phyloP scores from a whole-genome alignment of 495 filamentous ascomycete species.

The Penicillium egyptiacum region DNA sequence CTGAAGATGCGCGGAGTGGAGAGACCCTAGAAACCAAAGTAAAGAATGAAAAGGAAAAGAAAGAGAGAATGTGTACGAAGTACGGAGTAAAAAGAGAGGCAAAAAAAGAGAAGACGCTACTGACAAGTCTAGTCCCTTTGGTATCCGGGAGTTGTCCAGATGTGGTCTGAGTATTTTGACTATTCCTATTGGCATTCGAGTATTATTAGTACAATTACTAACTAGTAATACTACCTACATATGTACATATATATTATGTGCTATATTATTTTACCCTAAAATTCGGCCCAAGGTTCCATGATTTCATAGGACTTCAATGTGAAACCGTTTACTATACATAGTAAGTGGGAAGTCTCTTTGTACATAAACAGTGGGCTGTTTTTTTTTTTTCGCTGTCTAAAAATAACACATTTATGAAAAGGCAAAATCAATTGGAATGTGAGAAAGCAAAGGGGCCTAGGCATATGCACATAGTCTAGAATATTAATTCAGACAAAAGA shows the following conservation, averaged over 20 bases:
- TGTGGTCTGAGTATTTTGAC: neutral
- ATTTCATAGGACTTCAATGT: slow-evolving; percentile 14
- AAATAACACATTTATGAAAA: slow-evolving; percentile 21
- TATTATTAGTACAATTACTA: neutral
- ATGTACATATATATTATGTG: too few relatives aligned
- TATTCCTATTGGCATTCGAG: too few relatives aligned
- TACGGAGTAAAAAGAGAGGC: neutral
- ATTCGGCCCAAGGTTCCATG: neutral
- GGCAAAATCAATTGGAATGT: slow-evolving; percentile 11
- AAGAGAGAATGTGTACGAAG: neutral
- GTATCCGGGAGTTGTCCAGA: neutral
- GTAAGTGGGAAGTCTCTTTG: slow-evolving; percentile 8
- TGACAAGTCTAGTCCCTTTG: slow-evolving; percentile 4
- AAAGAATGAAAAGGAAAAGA: neutral
- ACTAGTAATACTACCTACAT: neutral
- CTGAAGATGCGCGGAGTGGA: slow-evolving; percentile 12
- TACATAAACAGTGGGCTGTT: neutral
- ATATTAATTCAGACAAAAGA: neutral
- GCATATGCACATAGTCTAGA: neutral
- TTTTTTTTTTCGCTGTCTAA: slow-evolving; percentile 14
- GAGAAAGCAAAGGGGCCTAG: neutral
- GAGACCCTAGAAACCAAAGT: neutral
- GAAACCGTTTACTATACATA: slow-evolving; percentile 32
- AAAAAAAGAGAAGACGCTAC: slow-evolving; percentile 7
- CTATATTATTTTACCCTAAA: too few relatives aligned